Evolutionary conservation across 2,329 filamentous ascomycete species (phyloP), one percentile per base, ranked within the genome.

Genomic region (Beauveria asiatica): DNA sequence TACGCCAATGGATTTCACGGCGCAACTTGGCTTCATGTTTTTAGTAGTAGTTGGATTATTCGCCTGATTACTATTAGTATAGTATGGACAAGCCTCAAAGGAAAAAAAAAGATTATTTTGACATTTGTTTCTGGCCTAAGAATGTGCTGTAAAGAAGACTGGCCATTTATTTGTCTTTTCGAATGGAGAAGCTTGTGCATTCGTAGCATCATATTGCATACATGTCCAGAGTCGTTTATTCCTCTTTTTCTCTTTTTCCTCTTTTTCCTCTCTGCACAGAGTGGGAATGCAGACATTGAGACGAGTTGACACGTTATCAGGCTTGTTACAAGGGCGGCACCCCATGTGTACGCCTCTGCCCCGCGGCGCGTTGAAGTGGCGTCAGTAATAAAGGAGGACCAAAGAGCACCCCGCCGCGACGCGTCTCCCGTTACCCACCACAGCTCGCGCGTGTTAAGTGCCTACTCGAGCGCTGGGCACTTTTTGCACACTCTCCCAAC

Each of bases 401-500:
- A 50, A 13, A 13, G 21, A 25, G 42, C 33, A 64, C 61, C 63
- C 63, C 63, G 63, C 63, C 58, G 61, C 62, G 67, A 72, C 72
- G 71, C 72, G 71, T 72, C 68, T 66, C 45, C 45, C 8, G 6
- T 57, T 59, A 63, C 64, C 66, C 67, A 67, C 67, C 60, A 60
- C 56, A 52, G 59, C 60, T 61, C 63, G 56, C 65, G 67, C 70
- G 70, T 68, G 69, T 73, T 69, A 72, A 73, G 71, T 73, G 69
- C 65, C 67, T 68, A 53, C 63, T 56, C 65, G 42, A 30, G 52
- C 61, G 49, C 64, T 60, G 58, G 53, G 63, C 65, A 59, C 48
- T 46, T 59, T 59, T 37, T 52, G 49, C 57, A 59, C 57, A 16
- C 57, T 5, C 17, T 48, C 30, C 25, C 25, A 27, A 16, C 33